Evolutionary conservation across 2,329 filamentous ascomycete genomes (phyloP).

Genomic region (Biscogniauxia sp.): DNA sequence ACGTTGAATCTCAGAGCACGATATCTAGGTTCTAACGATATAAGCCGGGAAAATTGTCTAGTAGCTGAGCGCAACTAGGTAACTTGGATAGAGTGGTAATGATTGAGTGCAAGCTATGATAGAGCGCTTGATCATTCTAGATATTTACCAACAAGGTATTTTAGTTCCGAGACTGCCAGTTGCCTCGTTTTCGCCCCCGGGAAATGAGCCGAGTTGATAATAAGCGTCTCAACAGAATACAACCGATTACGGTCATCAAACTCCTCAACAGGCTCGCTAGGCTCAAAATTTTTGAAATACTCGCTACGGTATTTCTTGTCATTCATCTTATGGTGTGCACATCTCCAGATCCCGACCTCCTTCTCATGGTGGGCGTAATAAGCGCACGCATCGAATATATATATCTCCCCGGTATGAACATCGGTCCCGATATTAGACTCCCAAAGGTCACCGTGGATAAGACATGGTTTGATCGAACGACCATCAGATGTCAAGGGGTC

Average conservation of each 20-base stretch:
- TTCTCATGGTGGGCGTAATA: slow-evolving; percentile 26
- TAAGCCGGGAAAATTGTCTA: no score
- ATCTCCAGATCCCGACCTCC: slow-evolving; percentile 21
- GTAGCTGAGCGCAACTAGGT: no score
- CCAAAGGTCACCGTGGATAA: slow-evolving; percentile 24
- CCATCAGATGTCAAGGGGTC: slow-evolving; percentile 14
- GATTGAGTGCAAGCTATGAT: background rate
- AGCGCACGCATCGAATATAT: slow-evolving; percentile 16
- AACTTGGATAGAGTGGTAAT: no score
- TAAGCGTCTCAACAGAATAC: slow-evolving; percentile 21
- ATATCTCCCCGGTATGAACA: slow-evolving; percentile 13
- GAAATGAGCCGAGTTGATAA: slow-evolving; percentile 21
- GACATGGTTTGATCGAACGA: slow-evolving; percentile 11
- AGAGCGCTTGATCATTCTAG: background rate
- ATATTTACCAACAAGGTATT: slow-evolving; percentile 17
- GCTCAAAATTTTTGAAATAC: slow-evolving; percentile 20
- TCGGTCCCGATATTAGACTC: slow-evolving; percentile 21
- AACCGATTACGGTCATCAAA: slow-evolving; percentile 26
- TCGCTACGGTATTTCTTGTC: slow-evolving; percentile 17
- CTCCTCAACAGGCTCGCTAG: slow-evolving; percentile 23
- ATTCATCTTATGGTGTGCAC: slow-evolving; percentile 16
- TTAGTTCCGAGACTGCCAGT: slow-evolving; percentile 8
- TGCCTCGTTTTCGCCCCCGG: slow-evolving; percentile 8
- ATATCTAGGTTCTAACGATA: no score
- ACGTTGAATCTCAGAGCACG: no score